These are phyloP conservation scores for Chimonanthus praecox DNA, from an alignment of 164 flowering plant genomes.

Conservation along the genomic window DNA sequence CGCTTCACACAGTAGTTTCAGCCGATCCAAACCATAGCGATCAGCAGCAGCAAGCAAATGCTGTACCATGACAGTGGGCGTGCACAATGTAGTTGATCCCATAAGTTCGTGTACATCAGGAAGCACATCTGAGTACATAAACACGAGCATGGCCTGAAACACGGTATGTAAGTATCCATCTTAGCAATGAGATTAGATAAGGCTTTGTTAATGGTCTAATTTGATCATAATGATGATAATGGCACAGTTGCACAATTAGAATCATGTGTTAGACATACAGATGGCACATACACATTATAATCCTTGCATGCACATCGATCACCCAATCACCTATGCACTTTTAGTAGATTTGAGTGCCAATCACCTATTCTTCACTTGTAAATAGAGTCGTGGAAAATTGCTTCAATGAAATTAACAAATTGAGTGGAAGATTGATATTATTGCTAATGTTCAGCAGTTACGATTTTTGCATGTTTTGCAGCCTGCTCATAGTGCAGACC, in stretches of 20 bases:
- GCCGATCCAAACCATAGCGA: slow-evolving; percentile 67
- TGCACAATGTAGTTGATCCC: slow-evolving; percentile 39
- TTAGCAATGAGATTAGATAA: slow-evolving; percentile 3
- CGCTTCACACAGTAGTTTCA: slow-evolving; percentile 74
- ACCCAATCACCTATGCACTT: background rate
- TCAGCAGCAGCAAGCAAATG: slow-evolving; percentile 92
- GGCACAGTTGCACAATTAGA: background rate
- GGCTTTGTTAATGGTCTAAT: no score
- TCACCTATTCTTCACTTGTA: no score
- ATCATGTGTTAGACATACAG: background rate
- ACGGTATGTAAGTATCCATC: slow-evolving; percentile 1
- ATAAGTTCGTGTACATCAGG: slow-evolving; percentile 55
- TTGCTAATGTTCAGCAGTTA: no score
- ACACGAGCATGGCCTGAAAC: slow-evolving; percentile 76
- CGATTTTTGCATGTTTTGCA: no score
- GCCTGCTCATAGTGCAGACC: no score
- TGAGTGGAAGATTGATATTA: no score
- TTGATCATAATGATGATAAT: background rate
- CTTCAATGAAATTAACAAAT: no score
- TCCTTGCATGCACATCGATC: background rate
- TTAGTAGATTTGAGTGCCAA: no score
- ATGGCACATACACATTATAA: no score
- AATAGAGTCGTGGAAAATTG: no score
- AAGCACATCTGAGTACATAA: slow-evolving; percentile 72
- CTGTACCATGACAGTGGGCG: slow-evolving; percentile 62